phyloP scores from a whole-genome alignment of 441 rosid species.

The Omphalea diandra region DNA sequence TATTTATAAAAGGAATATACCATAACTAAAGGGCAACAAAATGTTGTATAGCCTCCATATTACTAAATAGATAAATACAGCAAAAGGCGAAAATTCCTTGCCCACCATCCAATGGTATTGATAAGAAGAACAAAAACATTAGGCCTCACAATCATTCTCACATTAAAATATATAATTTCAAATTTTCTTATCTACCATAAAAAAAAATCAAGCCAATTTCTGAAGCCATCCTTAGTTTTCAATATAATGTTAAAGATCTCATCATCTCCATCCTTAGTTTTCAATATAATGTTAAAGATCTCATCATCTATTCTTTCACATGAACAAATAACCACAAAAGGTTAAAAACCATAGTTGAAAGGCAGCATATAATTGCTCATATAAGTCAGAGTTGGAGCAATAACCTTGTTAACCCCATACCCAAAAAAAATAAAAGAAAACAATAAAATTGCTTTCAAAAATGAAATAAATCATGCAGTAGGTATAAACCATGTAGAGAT shows the following conservation, averaged over 20 bases:
- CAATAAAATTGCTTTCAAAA: not conserved
- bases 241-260: not conserved
- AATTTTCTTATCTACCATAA: too few species aligned
- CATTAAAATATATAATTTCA: not conserved
- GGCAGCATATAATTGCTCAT: not conserved
- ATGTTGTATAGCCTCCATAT: not conserved
- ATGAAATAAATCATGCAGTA: not conserved
- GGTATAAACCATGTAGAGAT: not conserved
- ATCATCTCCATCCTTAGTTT: too few species aligned
- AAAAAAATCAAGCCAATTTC: too few species aligned
- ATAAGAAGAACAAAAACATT: not conserved
- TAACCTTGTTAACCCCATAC: not conserved
- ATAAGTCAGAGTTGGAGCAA: too few species aligned
- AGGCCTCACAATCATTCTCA: not conserved
- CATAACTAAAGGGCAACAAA: not conserved
- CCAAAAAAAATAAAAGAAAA: not conserved
- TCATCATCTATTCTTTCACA: not conserved
- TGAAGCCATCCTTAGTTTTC: not conserved
- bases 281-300: not conserved
- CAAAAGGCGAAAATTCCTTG: not conserved
- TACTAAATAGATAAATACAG: not conserved
- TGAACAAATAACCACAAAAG: not conserved
- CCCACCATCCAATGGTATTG: not conserved
- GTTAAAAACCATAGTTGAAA: not conserved
- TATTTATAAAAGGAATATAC: not conserved